Evolutionary conservation across 1,284 basidiomycete genomes (phyloP), one percentile per base, ranked within the genome.

Genomic region (Phlebopus sp.): DNA sequence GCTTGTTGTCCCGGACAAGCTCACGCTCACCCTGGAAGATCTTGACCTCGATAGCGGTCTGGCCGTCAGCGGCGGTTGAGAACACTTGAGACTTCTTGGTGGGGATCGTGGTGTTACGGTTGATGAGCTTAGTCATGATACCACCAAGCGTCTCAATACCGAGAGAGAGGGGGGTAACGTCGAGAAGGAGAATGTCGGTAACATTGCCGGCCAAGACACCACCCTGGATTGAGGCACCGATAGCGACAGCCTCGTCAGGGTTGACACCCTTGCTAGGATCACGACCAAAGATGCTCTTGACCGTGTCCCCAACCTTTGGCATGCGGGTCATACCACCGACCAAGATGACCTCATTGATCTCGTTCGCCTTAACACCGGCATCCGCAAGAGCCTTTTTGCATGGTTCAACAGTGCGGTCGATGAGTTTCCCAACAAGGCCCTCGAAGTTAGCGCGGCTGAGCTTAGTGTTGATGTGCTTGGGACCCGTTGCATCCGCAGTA

Each of bases 21-120:
- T 97, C 94, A 78, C 96, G 93, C 78, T 98, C 97, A 66, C 96
- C 96, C 75, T 98, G 93, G 79, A 84, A 97, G 61, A 97, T 92
- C 82, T 97, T 96, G 71, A 97, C 92, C 71, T 96, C 92, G 55
- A 97, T 96, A 32, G 93, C 92, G 30, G 88, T 96, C 75, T 96
- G 97, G 55, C 92, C 86, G 59, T 97, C 92, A 51, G 92, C 96
- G 40, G 96, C 96, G 18, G 97, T 99, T 17, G 96, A 98, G 82
- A 98, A 99, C 47, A 90, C 89, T 70, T 98, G 95, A 3, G 92
- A 94, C 84, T 99, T 98, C 83, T 98, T 99, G 65, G 95, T 98
- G 17, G 96, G 96, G 73, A 98, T 98, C 53, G 96, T 98, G 15
- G 96, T 99, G 79, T 99, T 99, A 55, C 96, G 89, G 69, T 84